phyloP scores from a whole-genome alignment of 345 rosid genomes.

The Dimocarpus longan region DNA sequence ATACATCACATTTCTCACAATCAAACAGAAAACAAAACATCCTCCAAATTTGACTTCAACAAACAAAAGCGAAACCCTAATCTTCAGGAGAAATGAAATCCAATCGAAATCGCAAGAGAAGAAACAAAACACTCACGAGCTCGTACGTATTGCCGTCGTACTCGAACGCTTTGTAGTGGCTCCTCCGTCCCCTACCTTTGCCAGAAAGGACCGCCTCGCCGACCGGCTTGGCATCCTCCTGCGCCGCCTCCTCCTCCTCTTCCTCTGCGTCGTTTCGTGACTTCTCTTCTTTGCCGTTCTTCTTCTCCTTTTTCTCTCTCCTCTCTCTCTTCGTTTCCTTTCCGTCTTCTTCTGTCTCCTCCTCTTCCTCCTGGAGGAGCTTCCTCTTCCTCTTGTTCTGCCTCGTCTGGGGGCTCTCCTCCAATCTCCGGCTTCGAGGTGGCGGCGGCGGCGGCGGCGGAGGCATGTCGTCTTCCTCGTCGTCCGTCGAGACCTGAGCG shows the following conservation, averaged over 20 bases:
- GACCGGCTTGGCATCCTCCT: conserved; percentile 79
- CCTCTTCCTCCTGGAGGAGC: conserved; percentile 42
- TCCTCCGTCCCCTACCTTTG: conserved; percentile 71
- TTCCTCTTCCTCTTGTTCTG: conserved; percentile 58
- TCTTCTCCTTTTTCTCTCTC: conserved; percentile 31
- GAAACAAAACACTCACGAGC: conserved; percentile 56
- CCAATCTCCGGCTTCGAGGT: conserved; percentile 28
- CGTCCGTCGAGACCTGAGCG: conserved; percentile 73
- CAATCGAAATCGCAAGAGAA: not conserved
- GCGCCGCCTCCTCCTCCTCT: conserved; percentile 56
- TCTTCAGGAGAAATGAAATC: conserved; percentile 3
- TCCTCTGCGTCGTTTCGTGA: conserved; percentile 21
- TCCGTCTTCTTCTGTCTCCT: conserved; percentile 16
- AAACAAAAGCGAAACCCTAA: conserved; percentile 13
- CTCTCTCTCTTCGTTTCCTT: conserved; percentile 32
- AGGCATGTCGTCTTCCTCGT: conserved; percentile 69
- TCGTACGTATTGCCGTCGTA: conserved; percentile 74
- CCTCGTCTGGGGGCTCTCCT: conserved; percentile 32
- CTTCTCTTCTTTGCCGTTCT: conserved; percentile 26
- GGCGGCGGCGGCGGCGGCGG: conserved; percentile 19
- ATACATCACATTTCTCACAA: not conserved
- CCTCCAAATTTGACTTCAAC: not conserved
- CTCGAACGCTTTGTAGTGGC: conserved; percentile 67
- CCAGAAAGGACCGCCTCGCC: conserved; percentile 71
- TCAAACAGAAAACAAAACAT: not conserved